Evolutionary conservation across 1,139 yeast genomes (phyloP).

Genomic region (Lodderomyces margitis): DNA sequence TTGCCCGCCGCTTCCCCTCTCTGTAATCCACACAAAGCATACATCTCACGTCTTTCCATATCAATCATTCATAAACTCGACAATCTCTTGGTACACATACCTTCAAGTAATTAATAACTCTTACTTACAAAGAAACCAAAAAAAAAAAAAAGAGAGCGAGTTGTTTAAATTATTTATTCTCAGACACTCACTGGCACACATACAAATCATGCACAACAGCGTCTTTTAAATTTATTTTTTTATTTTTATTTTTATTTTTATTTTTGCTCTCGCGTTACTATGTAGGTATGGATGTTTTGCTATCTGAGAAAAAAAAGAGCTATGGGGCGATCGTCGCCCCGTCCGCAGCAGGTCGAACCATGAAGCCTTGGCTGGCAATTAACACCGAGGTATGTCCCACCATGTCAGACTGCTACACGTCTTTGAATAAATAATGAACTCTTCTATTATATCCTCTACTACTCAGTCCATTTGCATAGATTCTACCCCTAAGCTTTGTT

Average conservation of each 20-base stretch:
- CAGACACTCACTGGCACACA: background rate
- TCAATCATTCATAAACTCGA: background rate
- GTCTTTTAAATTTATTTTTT: background rate
- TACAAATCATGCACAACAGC: background rate
- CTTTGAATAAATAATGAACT: too few species aligned
- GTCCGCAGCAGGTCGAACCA: too few species aligned
- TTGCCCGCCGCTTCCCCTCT: too few species aligned
- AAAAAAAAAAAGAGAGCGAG: background rate
- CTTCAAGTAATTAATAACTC: background rate
- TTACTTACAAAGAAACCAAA: background rate
- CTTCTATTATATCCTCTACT: slow-evolving; percentile 1
- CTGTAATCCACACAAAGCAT: background rate
- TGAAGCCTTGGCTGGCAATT: too few species aligned
- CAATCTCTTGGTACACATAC: too few species aligned
- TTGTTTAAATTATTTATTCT: background rate
- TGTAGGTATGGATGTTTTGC: background rate
- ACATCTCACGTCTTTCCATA: background rate
- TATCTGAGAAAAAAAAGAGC: too few species aligned
- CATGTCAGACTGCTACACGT: too few species aligned
- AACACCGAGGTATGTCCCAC: too few species aligned
- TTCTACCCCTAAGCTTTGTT: slow-evolving; percentile 21
- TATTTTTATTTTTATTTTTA: background rate
- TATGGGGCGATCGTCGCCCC: too few species aligned
- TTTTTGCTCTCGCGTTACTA: background rate
- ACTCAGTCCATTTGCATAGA: slow-evolving; percentile 38